A percentile compares a stretch with the other conserved stretches of the same genome.
Conservation (phyloP, 2,329 filamentous ascomycete species). For the Diaporthe citrichinensis region DNA sequence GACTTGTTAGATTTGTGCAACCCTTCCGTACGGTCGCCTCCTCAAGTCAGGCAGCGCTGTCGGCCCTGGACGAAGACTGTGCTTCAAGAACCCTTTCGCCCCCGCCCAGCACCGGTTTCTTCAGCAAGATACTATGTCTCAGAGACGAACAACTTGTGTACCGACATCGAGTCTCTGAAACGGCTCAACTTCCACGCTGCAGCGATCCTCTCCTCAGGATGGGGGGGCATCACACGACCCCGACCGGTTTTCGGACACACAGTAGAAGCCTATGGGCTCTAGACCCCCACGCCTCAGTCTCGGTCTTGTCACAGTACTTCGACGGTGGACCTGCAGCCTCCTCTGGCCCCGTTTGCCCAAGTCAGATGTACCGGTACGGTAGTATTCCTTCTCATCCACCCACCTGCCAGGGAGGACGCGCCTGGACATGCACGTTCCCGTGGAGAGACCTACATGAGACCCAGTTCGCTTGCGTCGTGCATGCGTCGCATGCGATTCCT, state of each 20-base stretch:
- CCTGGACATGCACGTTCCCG: conserved; percentile 39
- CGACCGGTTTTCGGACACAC: conserved; percentile 13
- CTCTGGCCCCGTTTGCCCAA: conserved; percentile 25
- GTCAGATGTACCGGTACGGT: conserved; percentile 42
- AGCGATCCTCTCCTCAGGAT: not conserved
- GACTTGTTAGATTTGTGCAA: conserved; percentile 2
- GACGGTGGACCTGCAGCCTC: conserved; percentile 38
- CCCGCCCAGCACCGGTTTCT: not conserved
- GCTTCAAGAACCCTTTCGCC: not conserved
- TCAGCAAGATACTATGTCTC: not conserved
- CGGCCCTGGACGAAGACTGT: conserved; percentile 4
- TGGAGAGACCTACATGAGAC: conserved; percentile 28
- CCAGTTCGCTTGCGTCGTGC: conserved; percentile 37
- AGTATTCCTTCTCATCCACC: conserved; percentile 37
- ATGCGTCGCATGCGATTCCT: conserved; percentile 35
- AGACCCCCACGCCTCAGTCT: conserved; percentile 38
- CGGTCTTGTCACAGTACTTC: conserved; percentile 40
- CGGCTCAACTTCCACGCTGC: conserved; percentile 5
- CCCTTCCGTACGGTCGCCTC: not conserved
- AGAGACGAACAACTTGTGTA: not conserved
- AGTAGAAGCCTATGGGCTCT: conserved; percentile 7
- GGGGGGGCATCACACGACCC: conserved; percentile 22
- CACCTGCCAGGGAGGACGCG: conserved; percentile 28
- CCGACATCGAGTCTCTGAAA: conserved; percentile 18
- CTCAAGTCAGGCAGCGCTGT: not conserved